These are phyloP conservation scores for Viridothelium virens DNA, from an alignment of 495 filamentous ascomycete genomes.

Conservation along the genomic window DNA sequence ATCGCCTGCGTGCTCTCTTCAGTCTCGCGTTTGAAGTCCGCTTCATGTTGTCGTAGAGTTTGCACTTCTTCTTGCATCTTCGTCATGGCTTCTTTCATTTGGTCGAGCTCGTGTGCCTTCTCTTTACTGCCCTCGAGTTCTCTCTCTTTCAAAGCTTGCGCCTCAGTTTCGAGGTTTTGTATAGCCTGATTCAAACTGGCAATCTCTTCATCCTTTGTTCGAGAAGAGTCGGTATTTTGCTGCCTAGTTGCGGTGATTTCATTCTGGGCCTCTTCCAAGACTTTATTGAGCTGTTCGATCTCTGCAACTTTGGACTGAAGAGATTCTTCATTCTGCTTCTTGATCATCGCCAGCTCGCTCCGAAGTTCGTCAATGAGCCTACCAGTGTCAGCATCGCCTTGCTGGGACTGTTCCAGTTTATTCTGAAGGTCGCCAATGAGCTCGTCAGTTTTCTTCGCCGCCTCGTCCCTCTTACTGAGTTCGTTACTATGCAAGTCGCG, in stretches of 20 bases:
- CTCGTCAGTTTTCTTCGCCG: neutral
- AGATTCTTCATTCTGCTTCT: neutral
- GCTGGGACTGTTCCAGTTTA: neutral
- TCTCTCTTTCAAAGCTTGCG: neutral
- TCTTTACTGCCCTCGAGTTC: neutral
- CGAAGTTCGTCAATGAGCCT: neutral
- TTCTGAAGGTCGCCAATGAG: neutral
- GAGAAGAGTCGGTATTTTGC: neutral
- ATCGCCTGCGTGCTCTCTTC: conserved; percentile 3
- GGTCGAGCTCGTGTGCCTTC: neutral
- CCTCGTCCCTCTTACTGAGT: neutral
- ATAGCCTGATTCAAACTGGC: neutral
- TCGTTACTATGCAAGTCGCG: neutral
- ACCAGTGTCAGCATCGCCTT: neutral
- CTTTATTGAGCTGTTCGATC: conserved; percentile 4
- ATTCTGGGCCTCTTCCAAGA: neutral
- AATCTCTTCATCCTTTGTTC: neutral
- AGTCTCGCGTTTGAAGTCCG: conserved; percentile 7
- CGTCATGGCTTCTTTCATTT: conserved; percentile 2
- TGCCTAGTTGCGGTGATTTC: neutral
- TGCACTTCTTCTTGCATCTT: neutral
- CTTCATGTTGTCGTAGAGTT: neutral
- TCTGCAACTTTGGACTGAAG: neutral
- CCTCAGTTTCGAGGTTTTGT: neutral
- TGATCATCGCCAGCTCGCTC: neutral